Conservation (phyloP, 495 filamentous ascomycete genomes). For the Pseudotulostoma volvatum region DNA sequence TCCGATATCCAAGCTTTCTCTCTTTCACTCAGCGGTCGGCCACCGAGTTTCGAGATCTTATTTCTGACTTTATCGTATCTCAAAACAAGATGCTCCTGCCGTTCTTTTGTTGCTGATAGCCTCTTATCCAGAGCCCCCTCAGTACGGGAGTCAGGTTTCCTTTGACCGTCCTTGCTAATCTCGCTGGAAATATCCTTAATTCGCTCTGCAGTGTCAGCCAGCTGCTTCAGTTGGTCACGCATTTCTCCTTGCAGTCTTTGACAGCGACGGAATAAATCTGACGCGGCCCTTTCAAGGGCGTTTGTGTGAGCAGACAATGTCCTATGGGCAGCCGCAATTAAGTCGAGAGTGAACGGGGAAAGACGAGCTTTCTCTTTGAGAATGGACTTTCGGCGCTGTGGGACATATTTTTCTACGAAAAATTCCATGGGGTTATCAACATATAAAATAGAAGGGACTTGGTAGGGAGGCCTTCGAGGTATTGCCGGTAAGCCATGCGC, state of each 20-base stretch:
- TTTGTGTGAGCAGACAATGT: slow-evolving; percentile 59
- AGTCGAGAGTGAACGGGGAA: slow-evolving; percentile 54
- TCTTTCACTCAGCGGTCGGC: slow-evolving; percentile 53
- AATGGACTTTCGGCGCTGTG: slow-evolving; percentile 40
- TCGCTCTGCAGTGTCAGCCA: slow-evolving; percentile 46
- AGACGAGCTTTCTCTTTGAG: slow-evolving; percentile 58
- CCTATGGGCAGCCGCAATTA: slow-evolving; percentile 63
- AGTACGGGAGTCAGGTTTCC: slow-evolving; percentile 24
- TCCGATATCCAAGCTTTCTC: slow-evolving; percentile 54
- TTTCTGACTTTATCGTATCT: slow-evolving; percentile 49
- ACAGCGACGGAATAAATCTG: slow-evolving; percentile 68
- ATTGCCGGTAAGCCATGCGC: slow-evolving; percentile 11
- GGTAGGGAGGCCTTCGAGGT: slow-evolving; percentile 43
- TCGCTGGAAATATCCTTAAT: slow-evolving; percentile 51
- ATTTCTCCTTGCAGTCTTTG: slow-evolving; percentile 57
- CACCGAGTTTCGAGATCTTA: slow-evolving; percentile 39
- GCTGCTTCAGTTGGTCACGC: slow-evolving; percentile 48
- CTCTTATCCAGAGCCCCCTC: slow-evolving; percentile 42
- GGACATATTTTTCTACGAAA: slow-evolving; percentile 44
- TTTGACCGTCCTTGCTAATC: slow-evolving; percentile 31
- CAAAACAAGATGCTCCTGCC: slow-evolving; percentile 40
- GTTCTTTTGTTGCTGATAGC: slow-evolving; percentile 39
- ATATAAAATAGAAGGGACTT: slow-evolving; percentile 50
- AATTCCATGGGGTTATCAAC: slow-evolving; percentile 37
- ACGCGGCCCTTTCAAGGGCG: slow-evolving; percentile 51